Percentiles rank a stretch among this genome's conserved stretches.
phyloP scores from a whole-genome alignment of 2,329 filamentous ascomycete genomes.

The Coniochaeta hoffmannii region DNA sequence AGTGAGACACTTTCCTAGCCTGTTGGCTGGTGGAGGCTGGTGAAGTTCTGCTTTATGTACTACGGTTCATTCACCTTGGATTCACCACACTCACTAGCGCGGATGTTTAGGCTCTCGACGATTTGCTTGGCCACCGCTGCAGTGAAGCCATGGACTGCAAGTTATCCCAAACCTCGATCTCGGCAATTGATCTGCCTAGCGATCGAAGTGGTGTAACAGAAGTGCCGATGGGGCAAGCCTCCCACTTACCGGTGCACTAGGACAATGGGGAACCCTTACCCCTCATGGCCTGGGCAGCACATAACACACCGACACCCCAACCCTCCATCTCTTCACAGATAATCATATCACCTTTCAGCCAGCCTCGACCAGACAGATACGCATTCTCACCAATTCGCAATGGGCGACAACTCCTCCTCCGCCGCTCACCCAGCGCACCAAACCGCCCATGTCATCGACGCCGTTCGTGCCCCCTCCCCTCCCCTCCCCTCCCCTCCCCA shows the following conservation, averaged over 20 bases:
- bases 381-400: neutral
- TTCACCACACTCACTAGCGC: too few relatives aligned
- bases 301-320: neutral
- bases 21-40: too few relatives aligned
- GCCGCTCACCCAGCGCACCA: neutral
- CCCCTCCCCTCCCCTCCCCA: too few relatives aligned
- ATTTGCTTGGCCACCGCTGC: too few relatives aligned
- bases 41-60: too few relatives aligned
- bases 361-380: too few relatives aligned
- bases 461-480: neutral
- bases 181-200: neutral
- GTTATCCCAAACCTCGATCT: neutral
- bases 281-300: neutral
- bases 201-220: neutral
- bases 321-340: too few relatives aligned
- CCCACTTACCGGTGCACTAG: neutral
- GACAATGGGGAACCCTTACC: neutral
- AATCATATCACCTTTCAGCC: too few relatives aligned
- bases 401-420: neutral
- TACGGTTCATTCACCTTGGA: too few relatives aligned
- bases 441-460: neutral
- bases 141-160: too few relatives aligned
- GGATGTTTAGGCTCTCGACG: too few relatives aligned
- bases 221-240: neutral
- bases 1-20: too few relatives aligned